Base-by-base conservation (phyloP, 176 grass and related monocot genomes). In the Panicum miliaceum region DNA sequence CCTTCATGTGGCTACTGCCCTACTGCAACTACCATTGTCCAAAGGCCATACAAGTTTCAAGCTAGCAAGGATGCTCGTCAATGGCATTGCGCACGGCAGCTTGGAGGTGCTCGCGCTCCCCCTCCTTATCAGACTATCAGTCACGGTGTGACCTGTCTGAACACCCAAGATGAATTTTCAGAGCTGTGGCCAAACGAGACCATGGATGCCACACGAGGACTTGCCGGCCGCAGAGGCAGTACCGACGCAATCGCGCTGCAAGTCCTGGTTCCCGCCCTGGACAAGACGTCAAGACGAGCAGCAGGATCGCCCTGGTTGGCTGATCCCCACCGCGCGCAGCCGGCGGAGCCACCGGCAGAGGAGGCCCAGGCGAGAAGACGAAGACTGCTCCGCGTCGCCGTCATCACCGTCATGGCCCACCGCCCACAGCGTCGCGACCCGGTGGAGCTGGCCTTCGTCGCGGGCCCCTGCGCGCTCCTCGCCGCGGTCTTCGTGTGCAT, bases 331-430 rank as follows among this genome's bases (percentile, higher is more conserved):
- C 10, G 3, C 12, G 12, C 22, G 36, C 20, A 43, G 67, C 23
- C 11, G 20, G 0, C 68, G n/a, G 38, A 71, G 68, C 40, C 9
- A 23, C 37, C 3, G 19, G 37, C 11, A 40, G 68, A 71, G 10
- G 20, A 43, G 38, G 5, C 40, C 3, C 5, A 19, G 40, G 38
- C 64, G 18, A 18, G 34, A 3, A 67, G 35, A 8, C 37, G 35
- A 35, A 0, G 18, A n/a, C 12, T 23, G 20, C 79, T 70, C 6
- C 23, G 23, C 16, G 65, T 50, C 11, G n/a, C 60, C 23, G 74
- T 68, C 53, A 71, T 90, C 82, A 71, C 22, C 10, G 73, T 86
- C 18, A 53, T 80, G 37, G 73, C 50, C 37, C 41, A 4, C 64
- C 62, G 26, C 69, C 35, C 32, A 5, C 62, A 23, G 48, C 82